Conservation (phyloP, 225 moss, liverwort and hornwort species). For the Pseudisothecium myosuroides region DNA sequence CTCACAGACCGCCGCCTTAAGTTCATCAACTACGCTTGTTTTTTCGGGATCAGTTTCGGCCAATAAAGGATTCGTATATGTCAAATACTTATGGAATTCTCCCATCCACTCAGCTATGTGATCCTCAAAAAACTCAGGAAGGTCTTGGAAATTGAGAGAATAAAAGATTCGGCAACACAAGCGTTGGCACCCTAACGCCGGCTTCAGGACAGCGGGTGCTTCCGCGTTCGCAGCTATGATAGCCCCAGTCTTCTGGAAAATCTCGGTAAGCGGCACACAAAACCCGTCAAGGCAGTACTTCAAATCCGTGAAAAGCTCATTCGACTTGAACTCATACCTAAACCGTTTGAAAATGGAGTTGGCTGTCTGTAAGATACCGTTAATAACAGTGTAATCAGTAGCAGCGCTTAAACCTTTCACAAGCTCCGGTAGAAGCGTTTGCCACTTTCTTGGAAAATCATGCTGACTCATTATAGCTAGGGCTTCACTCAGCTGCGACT, state of each 20-base stretch:
- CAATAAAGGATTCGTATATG: conserved; percentile 51
- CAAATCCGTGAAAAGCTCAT: conserved; percentile 81
- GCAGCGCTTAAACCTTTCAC: conserved; percentile 53
- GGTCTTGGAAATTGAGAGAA: conserved; percentile 96
- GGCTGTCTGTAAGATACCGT: conserved; percentile 86
- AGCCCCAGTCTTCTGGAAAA: conserved; percentile 71
- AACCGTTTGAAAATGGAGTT: conserved; percentile 99
- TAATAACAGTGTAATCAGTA: conserved; percentile 58
- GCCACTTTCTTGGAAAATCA: conserved; percentile 91
- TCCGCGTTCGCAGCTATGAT: conserved; percentile 43
- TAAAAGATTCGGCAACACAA: conserved; percentile 88
- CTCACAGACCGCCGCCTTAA: conserved; percentile 91
- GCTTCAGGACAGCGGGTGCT: conserved; percentile 43
- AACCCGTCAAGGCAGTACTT: conserved; percentile 95
- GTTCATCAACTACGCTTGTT: conserved; percentile 68
- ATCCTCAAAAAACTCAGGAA: conserved; percentile 96
- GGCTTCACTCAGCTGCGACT: conserved; percentile 90
- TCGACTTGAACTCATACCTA: conserved; percentile 84
- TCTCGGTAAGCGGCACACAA: conserved; percentile 71
- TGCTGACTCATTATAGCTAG: conserved; percentile 91
- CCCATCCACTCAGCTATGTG: conserved; percentile 99
- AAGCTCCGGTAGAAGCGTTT: conserved; percentile 68
- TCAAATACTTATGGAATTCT: conserved; percentile 84
- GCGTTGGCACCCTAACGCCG: conserved; percentile 69
- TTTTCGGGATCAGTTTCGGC: conserved; percentile 51